Base-by-base conservation (phyloP, 2,329 filamentous ascomycete genomes). In the Pyrenophora seminiperda region DNA sequence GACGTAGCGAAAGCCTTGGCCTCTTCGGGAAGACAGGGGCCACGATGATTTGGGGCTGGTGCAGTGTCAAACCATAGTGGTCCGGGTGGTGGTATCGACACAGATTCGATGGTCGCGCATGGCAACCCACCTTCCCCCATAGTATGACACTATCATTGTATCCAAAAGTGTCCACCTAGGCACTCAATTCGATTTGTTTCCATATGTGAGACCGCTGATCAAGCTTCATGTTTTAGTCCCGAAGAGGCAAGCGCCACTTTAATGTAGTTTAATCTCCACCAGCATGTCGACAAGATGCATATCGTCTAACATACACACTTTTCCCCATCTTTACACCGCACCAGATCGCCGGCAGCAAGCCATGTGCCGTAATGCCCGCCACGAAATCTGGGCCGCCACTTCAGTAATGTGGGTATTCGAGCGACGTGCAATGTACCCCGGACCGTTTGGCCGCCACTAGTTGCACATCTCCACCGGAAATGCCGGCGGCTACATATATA, bases 361-460 rank as follows among this genome's bases (percentile, higher is more conserved):
- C 39, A 51, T 38, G 41, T 47, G 47, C 46, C 34, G 39, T 17
- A 18, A 22, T 31, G n/a, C 41, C 41, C 39, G 38, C 31, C 22
- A 34, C 34, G 22, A 41, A 38, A 50, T 40, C 40, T 37, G 39
- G 53, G 40, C 41, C 40, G 37, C 24, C 42, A 34, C 41, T 1
- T 50, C 40, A 37, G 36, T 34, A 36, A 18, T 46, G 43, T 14
- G 33, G 34, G 15, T 41, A n/a, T 44, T 37, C 15, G 19, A 27
- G 24, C 33, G 40, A 36, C 29, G 34, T 41, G 43, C 45, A 50
- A 55, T 41, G 47, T 56, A 61, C 59, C 55, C 63, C 69, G 68
- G 69, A 66, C 68, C 68, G 69, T 49, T 41, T 60, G 55, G 59
- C 69, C 69, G 69, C 62, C 60, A 64, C 63, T 70, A 66, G 52